Base-by-base conservation (phyloP, 2,329 filamentous ascomycete genomes). In the Penicillium sp. region DNA sequence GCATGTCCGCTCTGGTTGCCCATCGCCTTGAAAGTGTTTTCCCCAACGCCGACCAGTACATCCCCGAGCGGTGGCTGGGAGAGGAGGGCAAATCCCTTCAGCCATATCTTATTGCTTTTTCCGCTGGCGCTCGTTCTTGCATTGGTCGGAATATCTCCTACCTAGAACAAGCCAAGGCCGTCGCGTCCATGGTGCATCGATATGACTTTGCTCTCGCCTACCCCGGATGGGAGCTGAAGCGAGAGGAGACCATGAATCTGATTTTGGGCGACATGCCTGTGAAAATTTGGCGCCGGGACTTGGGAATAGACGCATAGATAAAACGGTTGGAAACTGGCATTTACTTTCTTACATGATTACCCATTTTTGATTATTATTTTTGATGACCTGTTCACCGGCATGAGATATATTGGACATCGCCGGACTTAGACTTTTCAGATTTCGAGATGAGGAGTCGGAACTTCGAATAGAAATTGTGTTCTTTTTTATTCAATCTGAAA, bases 131-230 rank as follows among this genome's bases (percentile, higher is more conserved):
- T 5, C 54, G 73, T 4, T 72, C 70, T 4, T 76, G 74, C 45
- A 74, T 76, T 49, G 74, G 73, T 7, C 62, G 73, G 32, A 75
- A 76, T 46, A 74, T 76, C 30, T 67, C 63, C 1, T 74, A 78
- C 49, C 62, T 81, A 7, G 78, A 81, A 60, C 77, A 81, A 59
- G 73, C 72, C 8, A 61, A 63, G 27, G 51, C 62, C 7, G 40
- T 69, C 41, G 65, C 68, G 15, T 63, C 62, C 3, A 43, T 69
- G 46, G 60, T 69, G 13, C 61, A 62, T 37, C 62, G 66, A 10
- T 69, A 67, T 50, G 62, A 67, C n/a, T 67, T 69, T 57, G 61
- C 64, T 13, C 44, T 70, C 32, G 45, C 63, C 9, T 43, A 56
- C 44, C 60, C 57, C 1, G 54, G 55, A 2, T 68, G 64, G 65